Base-by-base conservation (phyloP, 768 basidiomycete species). In the Phaffia tasmanica region DNA sequence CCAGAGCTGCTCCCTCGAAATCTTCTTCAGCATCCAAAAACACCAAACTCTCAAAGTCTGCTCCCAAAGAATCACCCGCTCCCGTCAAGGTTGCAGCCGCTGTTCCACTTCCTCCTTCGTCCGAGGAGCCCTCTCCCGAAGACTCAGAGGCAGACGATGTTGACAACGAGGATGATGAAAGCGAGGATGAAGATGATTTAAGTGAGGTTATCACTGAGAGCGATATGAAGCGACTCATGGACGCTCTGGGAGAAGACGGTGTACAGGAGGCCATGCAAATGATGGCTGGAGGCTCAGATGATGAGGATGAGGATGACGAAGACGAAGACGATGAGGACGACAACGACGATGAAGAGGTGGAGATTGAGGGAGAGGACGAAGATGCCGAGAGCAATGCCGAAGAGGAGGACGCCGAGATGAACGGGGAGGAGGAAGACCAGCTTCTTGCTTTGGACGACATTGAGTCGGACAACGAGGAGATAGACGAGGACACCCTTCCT, bases 401-500 rank as follows among this genome's bases (percentile, higher is more conserved):
- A 48, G 53, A 68, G 8, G 57, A 74, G 42, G 75, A 76, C 16
- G 75, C 77, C 6, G 73, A 74, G 27, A 79, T 78, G 2, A 57
- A 65, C 47, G 73, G 70, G 42, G 79, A 74, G 2, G 79, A 79
- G 62, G n/a, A 63, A 59, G 0, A 59, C 18, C 79, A 81, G 18
- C 81, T 78, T 15, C 73, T 88, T 35, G 80, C 82, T 0, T 76
- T 90, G 14, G 89, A 90, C 70, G 86, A 89, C 50, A 77, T 83
- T 7, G 81, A 81, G 21, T 79, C 73, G 16, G 76, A 80, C 46
- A 68, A 74, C 1, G 78, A 78, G 5, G 59, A 57, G 16, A 54
- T 89, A 18, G 88, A 91, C 69, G 86, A 88, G 64, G 92, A 94
- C 72, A 82, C 79, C 1, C 81, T 91, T 32, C 88, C 86, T n/a